Conservation (phyloP, 352 stramenopile species). For the Phytophthora sp. region DNA sequence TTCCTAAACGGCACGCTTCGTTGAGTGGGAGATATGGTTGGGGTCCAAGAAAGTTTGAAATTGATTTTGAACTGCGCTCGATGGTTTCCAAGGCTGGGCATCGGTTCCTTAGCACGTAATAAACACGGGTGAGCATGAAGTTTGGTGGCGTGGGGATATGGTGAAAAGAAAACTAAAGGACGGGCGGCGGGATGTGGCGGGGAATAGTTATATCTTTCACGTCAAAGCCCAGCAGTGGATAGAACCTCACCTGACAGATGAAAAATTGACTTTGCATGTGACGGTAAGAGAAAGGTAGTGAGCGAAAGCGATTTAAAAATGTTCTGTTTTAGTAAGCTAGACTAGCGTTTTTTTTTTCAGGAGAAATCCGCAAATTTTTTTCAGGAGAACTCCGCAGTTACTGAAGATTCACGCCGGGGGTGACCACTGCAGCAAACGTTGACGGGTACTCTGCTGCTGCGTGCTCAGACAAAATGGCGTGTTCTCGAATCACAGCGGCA, state of each 20-base stretch:
- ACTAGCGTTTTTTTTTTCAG: neutral
- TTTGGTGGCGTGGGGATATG: no score
- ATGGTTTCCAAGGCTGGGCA: neutral
- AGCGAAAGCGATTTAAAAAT: no score
- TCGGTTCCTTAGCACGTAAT: neutral
- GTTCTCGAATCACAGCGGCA: slow-evolving; percentile 12
- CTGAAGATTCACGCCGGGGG: slow-evolving; percentile 18
- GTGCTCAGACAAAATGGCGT: slow-evolving; percentile 15
- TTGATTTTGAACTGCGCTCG: neutral
- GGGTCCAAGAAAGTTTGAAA: neutral
- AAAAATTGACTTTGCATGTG: no score
- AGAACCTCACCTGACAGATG: no score
- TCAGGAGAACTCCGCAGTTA: neutral
- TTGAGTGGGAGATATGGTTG: neutral
- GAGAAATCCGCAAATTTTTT: neutral
- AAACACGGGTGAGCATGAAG: neutral
- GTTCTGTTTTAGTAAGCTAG: no score
- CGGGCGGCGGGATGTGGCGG: no score
- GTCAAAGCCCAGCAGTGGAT: no score
- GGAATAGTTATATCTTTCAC: no score
- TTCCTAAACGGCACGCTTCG: neutral
- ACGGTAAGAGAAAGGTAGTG: no score
- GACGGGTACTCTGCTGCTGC: slow-evolving; percentile 8
- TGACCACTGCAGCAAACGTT: slow-evolving; percentile 12
- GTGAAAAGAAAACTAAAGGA: no score